Percentiles rank a stretch among this genome's conserved stretches.
phyloP scores from a whole-genome alignment of 805 yeast genomes.

The Myxozyma monticola region DNA sequence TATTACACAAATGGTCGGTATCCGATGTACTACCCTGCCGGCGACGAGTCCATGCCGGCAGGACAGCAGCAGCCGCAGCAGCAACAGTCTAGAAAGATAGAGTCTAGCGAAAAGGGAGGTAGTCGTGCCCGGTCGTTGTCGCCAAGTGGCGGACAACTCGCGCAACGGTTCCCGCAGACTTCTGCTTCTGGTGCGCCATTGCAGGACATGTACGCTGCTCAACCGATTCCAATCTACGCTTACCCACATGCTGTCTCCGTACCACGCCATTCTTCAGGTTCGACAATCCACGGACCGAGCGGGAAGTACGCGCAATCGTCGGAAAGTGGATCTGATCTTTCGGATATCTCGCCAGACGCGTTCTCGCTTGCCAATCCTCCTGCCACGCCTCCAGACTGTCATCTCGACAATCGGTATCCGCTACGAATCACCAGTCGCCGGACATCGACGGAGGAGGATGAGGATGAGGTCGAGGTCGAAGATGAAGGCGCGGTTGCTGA shows the following conservation, averaged over 20 bases:
- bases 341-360: slow-evolving; percentile 27
- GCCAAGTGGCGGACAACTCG: slow-evolving; percentile 8
- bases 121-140: slow-evolving; percentile 5
- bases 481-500: not conserved
- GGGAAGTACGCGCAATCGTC: no score
- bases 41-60: no score
- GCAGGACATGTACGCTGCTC: no score
- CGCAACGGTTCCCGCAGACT: no score
- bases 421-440: not conserved
- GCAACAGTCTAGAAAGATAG: not conserved
- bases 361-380: slow-evolving; percentile 16
- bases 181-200: no score
- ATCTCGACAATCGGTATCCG: slow-evolving; percentile 9
- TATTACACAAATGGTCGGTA: not conserved
- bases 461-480: slow-evolving; percentile 4
- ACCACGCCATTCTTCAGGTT: no score
- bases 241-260: no score
- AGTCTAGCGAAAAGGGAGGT: not conserved
- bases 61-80: not conserved
- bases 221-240: no score
- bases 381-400: slow-evolving; percentile 19
- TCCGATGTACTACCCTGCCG: not conserved
- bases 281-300: no score
- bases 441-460: not conserved
- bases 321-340: slow-evolving; percentile 25